These are phyloP conservation scores for Trypanosoma congolense DNA, from an alignment of 208 protist genomes.

Conservation along the genomic window DNA sequence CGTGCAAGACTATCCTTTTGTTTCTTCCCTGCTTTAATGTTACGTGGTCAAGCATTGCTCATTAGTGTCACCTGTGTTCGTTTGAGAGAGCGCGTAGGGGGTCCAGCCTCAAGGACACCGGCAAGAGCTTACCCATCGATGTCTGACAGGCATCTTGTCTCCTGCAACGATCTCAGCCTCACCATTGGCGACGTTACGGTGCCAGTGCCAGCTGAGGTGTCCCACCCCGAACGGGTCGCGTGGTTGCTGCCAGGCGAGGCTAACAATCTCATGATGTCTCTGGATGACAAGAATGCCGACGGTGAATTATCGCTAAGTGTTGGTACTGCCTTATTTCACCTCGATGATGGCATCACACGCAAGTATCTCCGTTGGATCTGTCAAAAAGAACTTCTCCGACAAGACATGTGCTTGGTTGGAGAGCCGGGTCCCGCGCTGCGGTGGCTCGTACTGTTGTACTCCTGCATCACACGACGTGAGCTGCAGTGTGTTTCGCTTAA, in stretches of 20 bases:
- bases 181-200: slow-evolving; percentile 76
- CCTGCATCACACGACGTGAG: slow-evolving; percentile 63
- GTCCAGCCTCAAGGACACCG: neutral
- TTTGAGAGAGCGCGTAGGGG: too few relatives aligned
- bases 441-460: slow-evolving; percentile 81
- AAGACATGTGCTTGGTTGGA: slow-evolving; percentile 95
- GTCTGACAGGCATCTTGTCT: neutral
- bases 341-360: slow-evolving; percentile 54
- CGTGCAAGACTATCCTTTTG: too few relatives aligned
- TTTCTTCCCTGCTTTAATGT: too few relatives aligned
- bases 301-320: slow-evolving; percentile 2
- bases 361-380: slow-evolving; percentile 85
- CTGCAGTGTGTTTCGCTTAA: slow-evolving; percentile 88
- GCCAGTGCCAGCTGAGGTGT: slow-evolving; percentile 43
- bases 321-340: slow-evolving; percentile 51
- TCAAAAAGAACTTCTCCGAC: slow-evolving; percentile 89
- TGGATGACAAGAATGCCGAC: neutral
- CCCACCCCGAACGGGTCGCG: slow-evolving; percentile 59
- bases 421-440: slow-evolving; percentile 82
- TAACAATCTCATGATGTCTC: neutral
- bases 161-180: slow-evolving; percentile 33
- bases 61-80: too few relatives aligned
- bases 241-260: slow-evolving; percentile 41
- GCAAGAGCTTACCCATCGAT: neutral
- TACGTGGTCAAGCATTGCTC: too few relatives aligned